Percentiles rank a stretch among this genome's conserved stretches.
Evolutionary conservation across 768 basidiomycete genomes (phyloP).

Genomic region (Fomitopsis pulvina): DNA sequence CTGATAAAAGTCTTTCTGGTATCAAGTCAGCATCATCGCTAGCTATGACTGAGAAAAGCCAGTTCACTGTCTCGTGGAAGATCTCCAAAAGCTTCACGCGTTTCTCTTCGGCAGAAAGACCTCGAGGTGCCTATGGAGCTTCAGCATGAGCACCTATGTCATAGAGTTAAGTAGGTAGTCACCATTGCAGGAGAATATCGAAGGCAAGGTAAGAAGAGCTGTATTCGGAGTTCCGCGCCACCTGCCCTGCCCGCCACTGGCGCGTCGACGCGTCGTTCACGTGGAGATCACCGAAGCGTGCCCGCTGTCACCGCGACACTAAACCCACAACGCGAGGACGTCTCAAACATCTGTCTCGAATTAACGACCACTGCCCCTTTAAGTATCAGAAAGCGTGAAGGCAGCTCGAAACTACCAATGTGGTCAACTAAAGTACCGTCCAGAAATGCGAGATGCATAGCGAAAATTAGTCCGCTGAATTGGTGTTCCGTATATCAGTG

Average conservation of each 20-base stretch:
- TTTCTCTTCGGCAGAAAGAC: conserved; percentile 87
- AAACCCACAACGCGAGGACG: no score
- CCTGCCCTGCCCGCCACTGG: background rate
- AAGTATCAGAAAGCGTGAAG: background rate
- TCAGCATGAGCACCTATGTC: no score
- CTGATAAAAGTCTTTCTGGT: conserved; percentile 80
- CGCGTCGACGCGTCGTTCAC: background rate
- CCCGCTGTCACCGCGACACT: no score
- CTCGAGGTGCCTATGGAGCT: conserved; percentile 62
- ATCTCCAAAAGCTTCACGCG: conserved; percentile 84
- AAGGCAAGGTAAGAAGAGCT: background rate
- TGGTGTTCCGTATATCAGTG: conserved; percentile 1
- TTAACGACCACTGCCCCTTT: conserved; percentile 9
- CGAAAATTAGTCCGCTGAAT: conserved; percentile 3
- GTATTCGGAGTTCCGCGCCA: no score
- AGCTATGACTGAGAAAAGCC: background rate
- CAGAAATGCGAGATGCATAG: conserved; percentile 1
- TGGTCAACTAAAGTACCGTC: conserved; percentile 5
- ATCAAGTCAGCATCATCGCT: background rate
- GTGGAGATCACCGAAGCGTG: background rate
- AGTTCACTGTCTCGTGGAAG: conserved; percentile 82
- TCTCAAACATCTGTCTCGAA: conserved; percentile 11
- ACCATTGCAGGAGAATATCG: no score
- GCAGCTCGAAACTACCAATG: background rate
- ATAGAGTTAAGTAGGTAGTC: no score